A percentile compares a stretch with the other conserved stretches of the same genome.
phyloP scores from a whole-genome alignment of 495 filamentous ascomycete genomes.

The Cladorrhinum samala region DNA sequence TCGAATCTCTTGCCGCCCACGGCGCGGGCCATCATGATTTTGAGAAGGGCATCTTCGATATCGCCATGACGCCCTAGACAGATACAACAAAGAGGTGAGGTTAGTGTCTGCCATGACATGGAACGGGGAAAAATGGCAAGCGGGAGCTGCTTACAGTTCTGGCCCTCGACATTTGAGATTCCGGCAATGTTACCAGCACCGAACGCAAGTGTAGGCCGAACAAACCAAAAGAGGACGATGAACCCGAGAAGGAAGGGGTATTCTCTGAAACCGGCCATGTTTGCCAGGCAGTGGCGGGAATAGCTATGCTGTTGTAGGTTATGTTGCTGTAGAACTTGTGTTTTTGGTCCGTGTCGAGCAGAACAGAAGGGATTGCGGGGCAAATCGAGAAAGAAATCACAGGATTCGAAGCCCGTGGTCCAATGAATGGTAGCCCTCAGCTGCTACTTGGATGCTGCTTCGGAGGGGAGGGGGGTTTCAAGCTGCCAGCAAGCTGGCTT shows the following conservation, averaged over 20 bases:
- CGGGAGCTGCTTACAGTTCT: slow-evolving; percentile 54
- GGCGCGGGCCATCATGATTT: slow-evolving; percentile 64
- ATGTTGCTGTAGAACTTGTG: background rate
- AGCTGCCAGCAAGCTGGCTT: background rate
- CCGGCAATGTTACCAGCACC: slow-evolving; percentile 81
- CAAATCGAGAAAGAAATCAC: slow-evolving; percentile 1
- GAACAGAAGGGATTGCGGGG: slow-evolving; percentile 6
- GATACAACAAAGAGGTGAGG: slow-evolving; percentile 2
- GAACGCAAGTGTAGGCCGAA: slow-evolving; percentile 66
- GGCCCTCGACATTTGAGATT: slow-evolving; percentile 69
- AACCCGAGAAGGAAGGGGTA: slow-evolving; percentile 39
- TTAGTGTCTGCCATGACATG: background rate
- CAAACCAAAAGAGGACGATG: slow-evolving; percentile 54
- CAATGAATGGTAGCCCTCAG: slow-evolving; percentile 1
- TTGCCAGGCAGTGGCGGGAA: slow-evolving; percentile 3
- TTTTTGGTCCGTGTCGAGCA: background rate
- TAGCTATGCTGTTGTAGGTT: background rate
- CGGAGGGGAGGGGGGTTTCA: background rate
- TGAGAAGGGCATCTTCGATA: slow-evolving; percentile 83
- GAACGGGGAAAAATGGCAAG: background rate
- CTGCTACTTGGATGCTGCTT: too few species aligned
- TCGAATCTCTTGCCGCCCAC: slow-evolving; percentile 79
- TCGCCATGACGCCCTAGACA: slow-evolving; percentile 87
- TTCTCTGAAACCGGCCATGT: slow-evolving; percentile 37
- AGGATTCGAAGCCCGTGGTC: background rate